Base-by-base conservation (phyloP, 768 basidiomycete genomes). In the Leccinellum rugosiceps region DNA sequence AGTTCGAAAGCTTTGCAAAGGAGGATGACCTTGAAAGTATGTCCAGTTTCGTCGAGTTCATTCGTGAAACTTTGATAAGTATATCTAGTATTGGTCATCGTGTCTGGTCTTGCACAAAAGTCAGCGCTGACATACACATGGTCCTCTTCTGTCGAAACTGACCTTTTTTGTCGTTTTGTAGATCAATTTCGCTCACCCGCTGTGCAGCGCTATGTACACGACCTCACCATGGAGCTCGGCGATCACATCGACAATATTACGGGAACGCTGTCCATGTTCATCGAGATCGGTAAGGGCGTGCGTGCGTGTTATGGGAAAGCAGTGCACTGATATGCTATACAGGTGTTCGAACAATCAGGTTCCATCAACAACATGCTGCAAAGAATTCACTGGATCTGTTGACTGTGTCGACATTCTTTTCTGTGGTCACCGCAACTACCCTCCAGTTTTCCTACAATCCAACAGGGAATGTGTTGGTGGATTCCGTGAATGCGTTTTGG, bases 331-430 rank as follows among this genome's bases (percentile, higher is more conserved):
- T 67, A 63, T 55, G 53, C 69, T 71, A 56, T 49, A 51, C 58
- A 81, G 79, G 80, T 65, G 80, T 83, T 6, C 80, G 80, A 48
- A 80, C 81, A 31, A 83, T 82, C 62, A 75, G 80, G 34, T 80
- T 80, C 61, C 79, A 80, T 51, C 80, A 82, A 59, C 78, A 81
- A 55, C 80, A 80, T 52, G 78, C 75, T 48, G 78, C 79, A 4
- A 64, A 71, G 21, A 81, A 81, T 56, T 64, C 82, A 26, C 60
- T 81, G 49, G 82, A 82, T 64, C 58, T 81, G 52, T 80, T 78
- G 55, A 82, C 80, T 3, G 80, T 81, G 10, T 80, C 80, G 30
- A 82, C 80, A 15, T 82, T 82, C 70, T 82, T 82, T 65, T 79
- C 77, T 21, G 80, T 78, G 32, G 79, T 81, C 55, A 82, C 80